phyloP scores from a whole-genome alignment of 1,139 yeast genomes.

The Taiozyma onychis region DNA sequence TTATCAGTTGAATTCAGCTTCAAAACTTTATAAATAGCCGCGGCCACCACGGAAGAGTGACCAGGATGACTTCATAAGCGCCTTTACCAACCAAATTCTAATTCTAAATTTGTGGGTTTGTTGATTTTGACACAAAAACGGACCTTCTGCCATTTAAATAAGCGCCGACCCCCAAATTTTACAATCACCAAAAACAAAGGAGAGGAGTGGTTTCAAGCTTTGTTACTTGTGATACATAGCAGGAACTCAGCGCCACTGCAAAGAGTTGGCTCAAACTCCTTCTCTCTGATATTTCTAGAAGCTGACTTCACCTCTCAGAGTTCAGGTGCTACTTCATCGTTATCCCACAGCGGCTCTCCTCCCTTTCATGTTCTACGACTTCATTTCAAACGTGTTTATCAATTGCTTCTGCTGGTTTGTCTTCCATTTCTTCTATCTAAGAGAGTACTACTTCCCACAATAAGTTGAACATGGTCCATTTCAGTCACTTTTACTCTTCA shows the following conservation, averaged over 20 bases:
- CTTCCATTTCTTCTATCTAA: conserved; percentile 9
- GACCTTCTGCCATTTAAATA: neutral
- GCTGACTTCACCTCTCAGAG: neutral
- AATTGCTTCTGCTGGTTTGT: conserved; percentile 10
- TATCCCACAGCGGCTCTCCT: neutral
- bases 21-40: neutral
- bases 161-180: neutral
- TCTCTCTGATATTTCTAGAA: too few relatives aligned
- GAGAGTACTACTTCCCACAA: conserved; percentile 5
- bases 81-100: neutral
- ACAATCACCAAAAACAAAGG: neutral
- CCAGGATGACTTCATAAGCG: neutral
- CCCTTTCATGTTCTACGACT: conserved; percentile 3
- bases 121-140: neutral
- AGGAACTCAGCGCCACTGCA: neutral
- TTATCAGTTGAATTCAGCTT: too few relatives aligned
- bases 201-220: neutral
- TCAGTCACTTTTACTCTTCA: neutral
- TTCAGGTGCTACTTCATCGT: neutral
- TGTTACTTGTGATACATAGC: neutral
- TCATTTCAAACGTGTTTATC: conserved; percentile 4
- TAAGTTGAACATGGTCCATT: neutral
- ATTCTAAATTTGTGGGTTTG: neutral
- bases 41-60: neutral
- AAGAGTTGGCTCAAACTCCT: neutral